Evolutionary conservation across 2,329 filamentous ascomycete genomes (phyloP).

Genomic region (Talaromyces atroroseus): DNA sequence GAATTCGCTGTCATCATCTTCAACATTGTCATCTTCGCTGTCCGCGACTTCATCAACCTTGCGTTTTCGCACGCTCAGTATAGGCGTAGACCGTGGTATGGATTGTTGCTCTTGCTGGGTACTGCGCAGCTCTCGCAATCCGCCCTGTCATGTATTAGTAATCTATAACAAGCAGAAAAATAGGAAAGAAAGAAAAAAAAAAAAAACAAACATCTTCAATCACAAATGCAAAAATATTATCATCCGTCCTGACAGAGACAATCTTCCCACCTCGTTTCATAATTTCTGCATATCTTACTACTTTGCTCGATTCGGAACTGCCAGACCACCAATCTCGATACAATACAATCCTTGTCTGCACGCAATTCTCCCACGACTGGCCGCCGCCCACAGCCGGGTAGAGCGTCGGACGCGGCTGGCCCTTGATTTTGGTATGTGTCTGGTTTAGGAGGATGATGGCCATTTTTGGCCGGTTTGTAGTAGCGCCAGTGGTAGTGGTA

Average conservation of each 20-base stretch:
- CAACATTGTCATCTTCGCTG: slow-evolving; percentile 37
- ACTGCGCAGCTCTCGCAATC: slow-evolving; percentile 2
- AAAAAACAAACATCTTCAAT: slow-evolving; percentile 31
- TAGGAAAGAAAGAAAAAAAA: background rate
- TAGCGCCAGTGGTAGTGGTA: slow-evolving; percentile 29
- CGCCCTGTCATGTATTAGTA: background rate
- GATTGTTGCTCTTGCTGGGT: background rate
- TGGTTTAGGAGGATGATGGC: slow-evolving; percentile 73
- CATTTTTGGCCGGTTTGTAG: slow-evolving; percentile 49
- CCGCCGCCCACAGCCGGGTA: slow-evolving; percentile 66
- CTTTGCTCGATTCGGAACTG: slow-evolving; percentile 24
- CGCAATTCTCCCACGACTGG: slow-evolving; percentile 71
- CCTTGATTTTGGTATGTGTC: slow-evolving; percentile 73
- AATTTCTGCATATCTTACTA: slow-evolving; percentile 57
- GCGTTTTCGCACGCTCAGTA: slow-evolving; percentile 30
- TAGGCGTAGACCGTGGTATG: slow-evolving; percentile 9
- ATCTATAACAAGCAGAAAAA: background rate
- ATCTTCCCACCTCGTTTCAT: slow-evolving; percentile 59
- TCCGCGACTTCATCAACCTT: slow-evolving; percentile 41
- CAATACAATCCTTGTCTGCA: slow-evolving; percentile 67
- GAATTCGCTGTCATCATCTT: background rate
- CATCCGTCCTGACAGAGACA: slow-evolving; percentile 21
- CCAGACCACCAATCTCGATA: slow-evolving; percentile 65
- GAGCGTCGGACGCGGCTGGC: slow-evolving; percentile 60
- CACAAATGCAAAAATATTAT: slow-evolving; percentile 35